Percentiles rank a stretch among this genome's conserved stretches.
These are phyloP conservation scores for Globisporangium cederbergense DNA, from an alignment of 352 stramenopile species.

Conservation along the genomic window DNA sequence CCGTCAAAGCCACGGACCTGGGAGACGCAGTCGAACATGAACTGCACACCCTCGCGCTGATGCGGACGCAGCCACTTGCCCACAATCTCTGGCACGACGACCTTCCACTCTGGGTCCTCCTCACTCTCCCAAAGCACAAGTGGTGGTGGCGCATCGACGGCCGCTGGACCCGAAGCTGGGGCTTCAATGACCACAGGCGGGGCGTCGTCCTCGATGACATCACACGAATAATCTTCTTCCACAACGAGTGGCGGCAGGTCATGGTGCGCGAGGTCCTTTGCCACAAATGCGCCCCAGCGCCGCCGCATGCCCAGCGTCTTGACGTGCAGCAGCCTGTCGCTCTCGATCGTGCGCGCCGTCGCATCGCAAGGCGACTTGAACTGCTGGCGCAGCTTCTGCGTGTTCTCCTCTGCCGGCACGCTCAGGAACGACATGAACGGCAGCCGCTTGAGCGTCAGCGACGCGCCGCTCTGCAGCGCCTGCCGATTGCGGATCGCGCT, in stretches of 20 bases:
- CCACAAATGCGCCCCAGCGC: conserved; percentile 42
- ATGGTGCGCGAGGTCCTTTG: conserved; percentile 62
- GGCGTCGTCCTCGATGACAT: conserved; percentile 27
- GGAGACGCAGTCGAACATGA: conserved; percentile 96
- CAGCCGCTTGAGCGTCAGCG: conserved; percentile 67
- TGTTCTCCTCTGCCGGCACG: conserved; percentile 48
- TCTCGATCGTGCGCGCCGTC: conserved; percentile 58
- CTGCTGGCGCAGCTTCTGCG: conserved; percentile 49
- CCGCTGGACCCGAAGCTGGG: conserved; percentile 14
- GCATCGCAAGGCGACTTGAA: conserved; percentile 81
- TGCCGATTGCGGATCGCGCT: conserved; percentile 45
- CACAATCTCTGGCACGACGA: conserved; percentile 89
- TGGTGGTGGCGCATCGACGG: conserved; percentile 43
- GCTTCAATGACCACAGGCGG: conserved; percentile 23
- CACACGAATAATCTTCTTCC: conserved; percentile 43
- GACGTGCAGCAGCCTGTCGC: conserved; percentile 66
- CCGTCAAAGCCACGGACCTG: conserved; percentile 73
- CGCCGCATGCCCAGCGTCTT: conserved; percentile 85
- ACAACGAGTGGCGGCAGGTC: conserved; percentile 59
- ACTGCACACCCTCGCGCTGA: conserved; percentile 95
- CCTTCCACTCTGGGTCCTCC: conserved; percentile 51
- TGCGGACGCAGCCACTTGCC: conserved; percentile 95
- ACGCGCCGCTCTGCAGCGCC: conserved; percentile 44
- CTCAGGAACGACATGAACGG: conserved; percentile 83
- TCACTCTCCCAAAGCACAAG: conserved; percentile 81